These are phyloP conservation scores for Backusella macrospora DNA, from an alignment of 192 early-diverging fungal species.

Conservation along the genomic window DNA sequence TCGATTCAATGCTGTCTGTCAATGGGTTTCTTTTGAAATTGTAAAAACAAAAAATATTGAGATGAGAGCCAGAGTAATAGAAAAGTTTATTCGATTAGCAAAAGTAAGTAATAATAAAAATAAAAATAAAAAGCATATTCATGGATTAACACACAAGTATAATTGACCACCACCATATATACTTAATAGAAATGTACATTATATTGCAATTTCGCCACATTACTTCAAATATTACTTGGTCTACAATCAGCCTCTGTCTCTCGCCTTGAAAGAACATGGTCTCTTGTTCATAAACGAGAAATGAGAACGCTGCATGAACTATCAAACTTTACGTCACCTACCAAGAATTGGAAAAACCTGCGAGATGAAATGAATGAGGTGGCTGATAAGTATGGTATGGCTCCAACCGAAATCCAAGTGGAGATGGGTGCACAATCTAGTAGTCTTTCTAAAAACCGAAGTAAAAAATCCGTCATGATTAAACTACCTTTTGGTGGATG, in stretches of 20 bases:
- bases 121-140: neutral
- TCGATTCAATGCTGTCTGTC: constrained; percentile 48
- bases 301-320: constrained; percentile 51
- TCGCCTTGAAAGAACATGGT: constrained; percentile 59
- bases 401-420: constrained; percentile 40
- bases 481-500: constrained; percentile 54
- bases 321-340: constrained; percentile 53
- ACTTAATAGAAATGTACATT: constrained; percentile 53
- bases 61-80: constrained; percentile 54
- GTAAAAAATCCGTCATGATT: neutral
- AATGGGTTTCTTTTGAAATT: constrained; percentile 65
- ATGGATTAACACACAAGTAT: neutral
- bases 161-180: neutral
- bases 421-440: constrained; percentile 32
- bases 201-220: constrained; percentile 61
- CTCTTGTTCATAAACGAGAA: constrained; percentile 44
- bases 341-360: constrained; percentile 59
- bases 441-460: neutral
- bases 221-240: constrained; percentile 62
- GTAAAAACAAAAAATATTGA: constrained; percentile 44
- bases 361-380: constrained; percentile 57
- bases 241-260: constrained; percentile 59
- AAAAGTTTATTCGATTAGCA: constrained; percentile 66
- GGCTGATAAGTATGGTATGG: constrained; percentile 55
- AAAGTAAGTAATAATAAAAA: constrained; percentile 36